Evolutionary conservation across 352 stramenopile genomes (phyloP), one percentile per base, ranked within the genome.

Genomic region (Phytophthora melonis): DNA sequence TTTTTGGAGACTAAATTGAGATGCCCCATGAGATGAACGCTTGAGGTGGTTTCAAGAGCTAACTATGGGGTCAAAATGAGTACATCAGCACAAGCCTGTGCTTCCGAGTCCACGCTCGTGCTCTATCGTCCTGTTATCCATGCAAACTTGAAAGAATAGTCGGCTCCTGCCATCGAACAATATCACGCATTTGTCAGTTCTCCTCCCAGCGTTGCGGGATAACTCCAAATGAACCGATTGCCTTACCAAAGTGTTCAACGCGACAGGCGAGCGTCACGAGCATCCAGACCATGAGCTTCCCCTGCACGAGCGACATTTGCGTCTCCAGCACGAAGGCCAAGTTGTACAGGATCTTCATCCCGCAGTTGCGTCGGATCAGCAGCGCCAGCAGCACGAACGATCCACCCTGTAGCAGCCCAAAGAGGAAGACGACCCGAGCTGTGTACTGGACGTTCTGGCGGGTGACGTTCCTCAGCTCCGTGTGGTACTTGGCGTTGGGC

Each of bases 311-410:
- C 10, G 32, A 1, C 34, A 54, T 66, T 32, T 79, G 75, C 3
- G 66, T 77, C 23, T 85, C 78, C 27, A 85, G 30, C 19, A 85
- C 78, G 32, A 82, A 85, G 0, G 78, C 68, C 6, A 82, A 14
- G 7, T 78, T 47, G 25, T 82, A 75, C 0, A 79, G 25, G 0
- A 55, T 23, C 16, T 70, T 68, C 36, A 82, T 60, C 4, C 47
- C 30, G 10, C 76, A 63, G 2, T 70, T 68, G 0, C 71, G 66
- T 13, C 32, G 32, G 11, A 84, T 32, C 2, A 80, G 8, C 1
- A 55, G 14, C 1, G 19, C 23, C 11, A 79, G 58, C 1, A 78
- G 32, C 16, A 68, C 9, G 21, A 81, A 79, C 0, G 75, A 79
- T 3, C 25, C 39, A 0, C 77, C 6, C 56, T 85, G 75, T 10